These are phyloP conservation scores for Podaxis sp. DNA, from an alignment of 768 basidiomycete species.

Conservation along the genomic window DNA sequence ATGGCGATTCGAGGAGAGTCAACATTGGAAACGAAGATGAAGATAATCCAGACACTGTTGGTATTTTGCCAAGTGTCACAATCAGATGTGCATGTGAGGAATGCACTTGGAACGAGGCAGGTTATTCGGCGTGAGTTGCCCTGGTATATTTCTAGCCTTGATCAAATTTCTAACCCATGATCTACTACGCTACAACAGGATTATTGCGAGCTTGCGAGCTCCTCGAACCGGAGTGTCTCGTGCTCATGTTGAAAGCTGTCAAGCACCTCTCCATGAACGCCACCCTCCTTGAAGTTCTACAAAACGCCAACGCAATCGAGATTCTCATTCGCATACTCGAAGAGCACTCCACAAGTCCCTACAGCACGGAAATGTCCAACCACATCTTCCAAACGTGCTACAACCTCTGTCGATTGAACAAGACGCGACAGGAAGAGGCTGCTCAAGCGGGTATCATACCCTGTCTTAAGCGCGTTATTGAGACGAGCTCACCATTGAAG, in stretches of 20 bases:
- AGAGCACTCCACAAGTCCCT: slow-evolving; percentile 72
- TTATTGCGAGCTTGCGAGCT: slow-evolving; percentile 84
- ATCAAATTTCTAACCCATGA: not conserved
- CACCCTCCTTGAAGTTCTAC: slow-evolving; percentile 85
- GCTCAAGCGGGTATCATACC: slow-evolving; percentile 95
- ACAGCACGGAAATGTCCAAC: slow-evolving; percentile 95
- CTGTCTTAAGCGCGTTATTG: slow-evolving; percentile 84
- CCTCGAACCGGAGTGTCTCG: slow-evolving; percentile 84
- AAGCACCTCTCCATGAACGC: slow-evolving; percentile 96
- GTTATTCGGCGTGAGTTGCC: slow-evolving; percentile 77
- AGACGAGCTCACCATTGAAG: slow-evolving; percentile 87
- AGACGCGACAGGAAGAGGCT: slow-evolving; percentile 93
- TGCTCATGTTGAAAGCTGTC: slow-evolving; percentile 89
- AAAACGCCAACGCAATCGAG: slow-evolving; percentile 94
- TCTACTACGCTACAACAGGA: slow-evolving; percentile 43
- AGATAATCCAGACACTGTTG: slow-evolving; percentile 84
- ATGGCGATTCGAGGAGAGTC: slow-evolving; percentile 69
- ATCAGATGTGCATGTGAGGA: slow-evolving; percentile 89
- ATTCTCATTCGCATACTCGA: slow-evolving; percentile 84
- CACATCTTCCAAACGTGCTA: slow-evolving; percentile 97
- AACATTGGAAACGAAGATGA: slow-evolving; percentile 75
- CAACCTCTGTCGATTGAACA: slow-evolving; percentile 93
- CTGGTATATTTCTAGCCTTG: not conserved
- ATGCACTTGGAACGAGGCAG: slow-evolving; percentile 87
- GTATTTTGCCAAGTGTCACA: slow-evolving; percentile 98